Evolutionary conservation across 2,329 filamentous ascomycete genomes (phyloP), one percentile per base, ranked within the genome.

Genomic region (Penicillium sp.): DNA sequence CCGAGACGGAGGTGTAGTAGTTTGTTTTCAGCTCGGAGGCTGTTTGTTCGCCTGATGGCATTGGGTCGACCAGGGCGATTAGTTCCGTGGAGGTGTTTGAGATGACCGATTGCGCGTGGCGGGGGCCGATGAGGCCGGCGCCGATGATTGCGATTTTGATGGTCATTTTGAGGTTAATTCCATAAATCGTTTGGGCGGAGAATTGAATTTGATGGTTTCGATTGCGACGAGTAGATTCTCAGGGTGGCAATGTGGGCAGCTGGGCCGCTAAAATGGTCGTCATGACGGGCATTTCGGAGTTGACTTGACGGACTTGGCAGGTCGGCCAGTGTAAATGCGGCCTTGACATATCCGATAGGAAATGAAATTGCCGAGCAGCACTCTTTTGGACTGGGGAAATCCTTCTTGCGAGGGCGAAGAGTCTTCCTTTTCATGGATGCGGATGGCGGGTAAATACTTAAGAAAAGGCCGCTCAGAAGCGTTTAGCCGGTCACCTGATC

Each of bases 71-170:
- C 15, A 82, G 67, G 32, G 75, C 78, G 10, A 68, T 49, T 3
- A 82, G 68, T 7, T 66, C 61, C 18, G 77, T 72, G 15, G 64
- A 60, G 5, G 69, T 65, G 51, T 75, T 72, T 3, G 63, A 56
- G 23, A 71, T 51, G 7, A 82, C 68, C 13, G 77, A 75, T 54
- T 75, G 61, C 0, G 77, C 78, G 59, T 82, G 79, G 18, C 78
- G 72, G 29, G 78, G 78, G 3, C 79, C 80, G 44, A 82, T 81
- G 12, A 77, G 63, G 2, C 79, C 80, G 24, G 71, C 71, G 29
- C 78, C 79, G 49, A 81, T 67, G 43, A 82, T 68, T 20, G 75
- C 74, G 45, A 80, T 68, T 46, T 68, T 71, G 41, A 73, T 33
- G 15, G 57, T 26, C 56, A 59, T 60, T 3, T n/a, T 46, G 15